These are phyloP conservation scores for Rhizoclosmatium sp. DNA, from an alignment of 192 early-diverging fungal species.

Conservation along the genomic window DNA sequence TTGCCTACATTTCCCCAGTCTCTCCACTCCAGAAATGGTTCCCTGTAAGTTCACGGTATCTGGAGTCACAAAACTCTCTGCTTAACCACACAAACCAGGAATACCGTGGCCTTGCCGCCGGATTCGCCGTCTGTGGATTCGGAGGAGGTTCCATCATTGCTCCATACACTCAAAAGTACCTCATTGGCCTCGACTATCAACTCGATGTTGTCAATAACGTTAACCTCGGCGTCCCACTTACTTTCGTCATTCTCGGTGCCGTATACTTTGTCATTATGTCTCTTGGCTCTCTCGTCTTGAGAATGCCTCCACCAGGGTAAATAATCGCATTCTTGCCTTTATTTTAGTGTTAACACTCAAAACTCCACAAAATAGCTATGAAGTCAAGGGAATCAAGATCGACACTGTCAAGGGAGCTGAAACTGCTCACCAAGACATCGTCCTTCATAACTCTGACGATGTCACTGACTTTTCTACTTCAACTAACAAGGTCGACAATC, in stretches of 20 bases:
- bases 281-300: conserved; percentile 34
- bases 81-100: conserved; percentile 14
- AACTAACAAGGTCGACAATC: background rate
- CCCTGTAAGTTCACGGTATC: conserved; percentile 46
- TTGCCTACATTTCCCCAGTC: conserved; percentile 79
- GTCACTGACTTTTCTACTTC: background rate
- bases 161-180: conserved; percentile 66
- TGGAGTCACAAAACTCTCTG: background rate
- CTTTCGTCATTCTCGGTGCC: conserved; percentile 70
- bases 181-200: conserved; percentile 52
- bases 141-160: conserved; percentile 76
- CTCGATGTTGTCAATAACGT: conserved; percentile 30
- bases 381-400: conserved; percentile 68
- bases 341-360: background rate
- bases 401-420: conserved; percentile 53
- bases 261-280: conserved; percentile 70
- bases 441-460: background rate
- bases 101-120: conserved; percentile 75
- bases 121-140: conserved; percentile 80
- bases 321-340: background rate
- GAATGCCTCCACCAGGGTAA: conserved; percentile 56
- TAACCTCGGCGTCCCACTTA: conserved; percentile 62
- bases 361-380: conserved; percentile 48
- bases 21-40: conserved; percentile 83
- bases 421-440: conserved; percentile 4